A percentile compares a stretch with the other conserved stretches of the same genome.
phyloP scores from a whole-genome alignment of 306 rosid genomes.

The Betula pendula region DNA sequence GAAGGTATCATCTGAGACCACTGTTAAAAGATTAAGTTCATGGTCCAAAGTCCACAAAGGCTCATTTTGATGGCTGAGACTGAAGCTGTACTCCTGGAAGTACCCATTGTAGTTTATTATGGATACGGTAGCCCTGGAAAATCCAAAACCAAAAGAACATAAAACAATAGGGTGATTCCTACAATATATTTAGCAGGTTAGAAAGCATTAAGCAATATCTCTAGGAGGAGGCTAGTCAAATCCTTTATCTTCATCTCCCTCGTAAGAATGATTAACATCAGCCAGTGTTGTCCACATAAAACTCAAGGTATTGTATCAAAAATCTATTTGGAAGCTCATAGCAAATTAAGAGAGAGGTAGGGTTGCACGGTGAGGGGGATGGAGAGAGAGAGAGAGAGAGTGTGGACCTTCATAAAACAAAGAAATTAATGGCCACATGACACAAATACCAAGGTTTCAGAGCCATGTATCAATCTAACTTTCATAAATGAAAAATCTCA shows the following conservation, averaged over 20 bases:
- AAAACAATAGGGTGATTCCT: conserved; percentile 17
- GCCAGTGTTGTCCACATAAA: neutral
- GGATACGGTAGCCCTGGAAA: conserved; percentile 67
- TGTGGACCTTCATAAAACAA: neutral
- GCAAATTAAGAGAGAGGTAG: neutral
- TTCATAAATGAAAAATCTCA: no score
- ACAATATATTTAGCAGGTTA: neutral
- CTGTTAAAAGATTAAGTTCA: conserved; percentile 64
- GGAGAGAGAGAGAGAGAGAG: neutral
- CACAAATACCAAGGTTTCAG: neutral
- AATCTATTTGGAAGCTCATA: neutral
- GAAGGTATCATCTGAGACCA: conserved; percentile 36
- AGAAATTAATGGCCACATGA: neutral
- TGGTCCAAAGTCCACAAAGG: conserved; percentile 66
- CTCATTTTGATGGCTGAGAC: conserved; percentile 55
- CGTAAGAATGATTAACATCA: neutral
- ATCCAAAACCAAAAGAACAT: conserved; percentile 20
- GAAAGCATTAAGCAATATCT: neutral
- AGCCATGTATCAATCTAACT: no score
- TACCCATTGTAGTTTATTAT: conserved; percentile 69
- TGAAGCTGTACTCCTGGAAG: conserved; percentile 73
- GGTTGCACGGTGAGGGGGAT: neutral
- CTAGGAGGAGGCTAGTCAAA: neutral
- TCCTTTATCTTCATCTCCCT: neutral
- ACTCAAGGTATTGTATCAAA: neutral